Conservation (phyloP, 768 basidiomycete genomes). For the Boletus sensibilis region DNA sequence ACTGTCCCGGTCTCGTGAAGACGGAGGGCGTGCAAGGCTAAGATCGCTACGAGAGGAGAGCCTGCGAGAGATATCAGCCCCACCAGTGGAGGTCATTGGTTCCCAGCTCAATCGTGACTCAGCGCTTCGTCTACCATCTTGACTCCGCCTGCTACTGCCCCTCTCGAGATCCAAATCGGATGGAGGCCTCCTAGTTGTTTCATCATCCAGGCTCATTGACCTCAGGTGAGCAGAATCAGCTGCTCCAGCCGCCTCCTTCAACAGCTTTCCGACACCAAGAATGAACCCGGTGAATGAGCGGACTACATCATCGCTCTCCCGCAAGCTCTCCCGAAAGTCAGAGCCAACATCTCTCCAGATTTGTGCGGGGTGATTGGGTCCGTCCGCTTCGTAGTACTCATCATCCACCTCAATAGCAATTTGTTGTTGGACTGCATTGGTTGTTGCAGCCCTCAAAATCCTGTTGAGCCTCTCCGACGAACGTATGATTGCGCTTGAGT, state of each 20-base stretch:
- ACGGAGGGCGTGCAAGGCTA: constrained; percentile 23
- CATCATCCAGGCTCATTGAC: constrained; percentile 57
- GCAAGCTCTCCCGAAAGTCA: constrained; percentile 69
- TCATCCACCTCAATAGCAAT: constrained; percentile 73
- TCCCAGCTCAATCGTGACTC: constrained; percentile 51
- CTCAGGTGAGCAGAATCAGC: constrained; percentile 40
- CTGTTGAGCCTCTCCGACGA: constrained; percentile 67
- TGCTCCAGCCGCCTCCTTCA: constrained; percentile 51
- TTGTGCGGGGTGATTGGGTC: constrained; percentile 43
- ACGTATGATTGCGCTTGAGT: constrained; percentile 61
- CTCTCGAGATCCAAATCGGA: constrained; percentile 36
- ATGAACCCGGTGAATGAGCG: constrained; percentile 73
- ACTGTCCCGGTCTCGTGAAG: constrained; percentile 27
- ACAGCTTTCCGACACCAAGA: constrained; percentile 67
- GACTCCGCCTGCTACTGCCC: constrained; percentile 46
- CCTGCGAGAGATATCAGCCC: constrained; percentile 28
- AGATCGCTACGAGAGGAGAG: constrained; percentile 28
- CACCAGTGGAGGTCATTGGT: constrained; percentile 19
- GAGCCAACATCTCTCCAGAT: constrained; percentile 69
- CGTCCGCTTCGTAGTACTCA: constrained; percentile 28
- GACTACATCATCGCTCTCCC: constrained; percentile 77
- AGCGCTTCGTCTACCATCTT: constrained; percentile 56
- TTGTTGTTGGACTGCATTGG: constrained; percentile 65
- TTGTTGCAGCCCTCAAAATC: constrained; percentile 54
- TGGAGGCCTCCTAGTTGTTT: constrained; percentile 35